Conservation (phyloP, 2,329 filamentous ascomycete species). For the Venturia effusa region DNA sequence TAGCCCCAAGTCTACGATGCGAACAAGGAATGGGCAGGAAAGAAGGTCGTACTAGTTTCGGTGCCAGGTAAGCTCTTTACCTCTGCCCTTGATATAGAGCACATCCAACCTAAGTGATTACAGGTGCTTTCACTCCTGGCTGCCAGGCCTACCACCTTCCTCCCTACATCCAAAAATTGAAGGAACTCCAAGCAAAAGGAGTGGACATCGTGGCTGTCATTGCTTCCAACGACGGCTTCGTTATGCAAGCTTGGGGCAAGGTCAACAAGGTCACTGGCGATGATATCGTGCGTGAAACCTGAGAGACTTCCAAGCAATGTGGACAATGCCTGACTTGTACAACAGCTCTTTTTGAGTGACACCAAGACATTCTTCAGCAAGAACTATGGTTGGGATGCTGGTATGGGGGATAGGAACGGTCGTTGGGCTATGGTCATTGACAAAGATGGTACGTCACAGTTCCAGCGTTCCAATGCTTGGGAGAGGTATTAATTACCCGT, state of each 20-base stretch:
- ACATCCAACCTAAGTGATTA: not conserved
- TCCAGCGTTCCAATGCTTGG: not conserved
- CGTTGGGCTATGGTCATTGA: constrained; percentile 71
- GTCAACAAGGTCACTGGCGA: constrained; percentile 69
- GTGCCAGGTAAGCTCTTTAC: constrained; percentile 46
- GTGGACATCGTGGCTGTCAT: constrained; percentile 75
- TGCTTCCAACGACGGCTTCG: constrained; percentile 74
- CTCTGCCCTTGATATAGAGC: not conserved
- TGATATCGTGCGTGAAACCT: constrained; percentile 42
- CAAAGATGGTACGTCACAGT: constrained; percentile 43
- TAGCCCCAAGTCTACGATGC: constrained; percentile 64
- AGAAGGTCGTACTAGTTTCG: constrained; percentile 61
- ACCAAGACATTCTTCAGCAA: constrained; percentile 62
- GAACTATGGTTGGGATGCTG: constrained; percentile 63
- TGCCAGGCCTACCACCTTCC: constrained; percentile 75
- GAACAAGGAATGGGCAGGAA: constrained; percentile 60
- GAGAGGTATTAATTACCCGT: not conserved
- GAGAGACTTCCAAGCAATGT: not conserved
- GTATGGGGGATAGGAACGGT: constrained; percentile 59
- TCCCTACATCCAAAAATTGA: constrained; percentile 63
- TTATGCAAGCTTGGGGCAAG: constrained; percentile 87
- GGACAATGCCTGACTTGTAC: constrained; percentile 1
- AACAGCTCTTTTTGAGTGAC: constrained; percentile 66
- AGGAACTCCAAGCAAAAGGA: constrained; percentile 64
- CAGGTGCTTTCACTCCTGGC: constrained; percentile 74